These are phyloP conservation scores for Neurospora sp. DNA, from an alignment of 495 filamentous ascomycete genomes.

Conservation along the genomic window DNA sequence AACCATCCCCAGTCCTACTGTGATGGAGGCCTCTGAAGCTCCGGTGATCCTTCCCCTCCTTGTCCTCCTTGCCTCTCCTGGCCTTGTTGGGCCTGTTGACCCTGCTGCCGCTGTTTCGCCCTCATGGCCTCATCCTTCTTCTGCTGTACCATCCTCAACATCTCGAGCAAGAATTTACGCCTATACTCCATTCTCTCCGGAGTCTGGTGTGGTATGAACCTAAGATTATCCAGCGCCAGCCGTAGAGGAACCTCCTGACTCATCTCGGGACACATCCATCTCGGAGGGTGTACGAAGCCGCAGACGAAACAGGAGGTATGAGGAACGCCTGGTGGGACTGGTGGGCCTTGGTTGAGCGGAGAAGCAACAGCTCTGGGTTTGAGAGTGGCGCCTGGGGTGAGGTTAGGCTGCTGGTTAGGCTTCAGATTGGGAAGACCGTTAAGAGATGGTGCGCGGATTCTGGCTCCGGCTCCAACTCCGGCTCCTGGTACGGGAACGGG, in stretches of 20 bases:
- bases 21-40: neutral
- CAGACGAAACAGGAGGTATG: slow-evolving; percentile 24
- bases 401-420: neutral
- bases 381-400: neutral
- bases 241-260: slow-evolving; percentile 18
- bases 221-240: slow-evolving; percentile 13
- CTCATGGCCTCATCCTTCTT: neutral
- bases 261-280: slow-evolving; percentile 23
- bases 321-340: neutral
- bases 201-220: neutral
- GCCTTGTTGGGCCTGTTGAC: neutral
- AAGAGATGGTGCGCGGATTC: neutral
- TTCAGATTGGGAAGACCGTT: neutral
- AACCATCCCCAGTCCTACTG: neutral
- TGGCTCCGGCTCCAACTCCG: slow-evolving; percentile 1
- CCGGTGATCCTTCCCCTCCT: neutral
- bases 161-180: slow-evolving; percentile 2
- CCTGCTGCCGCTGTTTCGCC: neutral
- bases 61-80: neutral
- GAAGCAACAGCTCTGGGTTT: neutral
- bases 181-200: neutral
- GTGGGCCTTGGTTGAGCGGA: neutral
- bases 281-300: slow-evolving; percentile 13
- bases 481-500: neutral
- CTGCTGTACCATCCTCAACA: slow-evolving; percentile 4